Evolutionary conservation across 306 rosid genomes (phyloP).

Genomic region (Vigna nakashimae): DNA sequence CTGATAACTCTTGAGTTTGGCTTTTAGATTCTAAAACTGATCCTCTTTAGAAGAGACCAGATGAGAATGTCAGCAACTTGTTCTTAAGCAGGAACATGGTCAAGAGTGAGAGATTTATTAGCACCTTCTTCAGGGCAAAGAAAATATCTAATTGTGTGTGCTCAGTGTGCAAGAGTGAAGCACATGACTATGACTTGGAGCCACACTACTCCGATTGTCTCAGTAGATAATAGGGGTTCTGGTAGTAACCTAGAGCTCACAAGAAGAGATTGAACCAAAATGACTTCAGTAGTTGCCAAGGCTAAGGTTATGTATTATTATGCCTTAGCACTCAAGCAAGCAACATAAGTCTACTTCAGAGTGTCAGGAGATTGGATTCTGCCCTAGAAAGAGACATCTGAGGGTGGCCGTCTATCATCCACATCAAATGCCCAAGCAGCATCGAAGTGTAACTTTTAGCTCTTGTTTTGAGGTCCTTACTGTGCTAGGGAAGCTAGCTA

Average conservation of each 20-base stretch:
- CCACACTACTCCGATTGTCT: background rate
- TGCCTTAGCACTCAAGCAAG: background rate
- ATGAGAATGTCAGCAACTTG: background rate
- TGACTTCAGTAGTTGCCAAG: background rate
- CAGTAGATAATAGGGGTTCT: background rate
- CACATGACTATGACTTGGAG: background rate
- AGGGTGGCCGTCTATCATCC: background rate
- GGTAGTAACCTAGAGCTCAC: background rate
- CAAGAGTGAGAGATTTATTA: background rate
- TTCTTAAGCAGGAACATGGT: background rate
- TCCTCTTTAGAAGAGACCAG: background rate
- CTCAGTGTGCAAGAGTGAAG: background rate
- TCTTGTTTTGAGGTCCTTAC: slow-evolving; percentile 7
- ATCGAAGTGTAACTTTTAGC: background rate
- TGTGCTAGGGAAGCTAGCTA: slow-evolving; percentile 19
- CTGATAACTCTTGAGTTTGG: background rate
- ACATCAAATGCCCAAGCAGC: background rate
- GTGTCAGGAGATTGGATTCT: background rate
- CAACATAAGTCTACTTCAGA: background rate
- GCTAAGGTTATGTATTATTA: background rate
- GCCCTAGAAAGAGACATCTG: background rate
- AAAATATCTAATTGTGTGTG: background rate
- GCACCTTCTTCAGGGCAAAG: background rate
- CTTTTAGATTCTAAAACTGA: background rate
- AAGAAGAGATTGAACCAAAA: background rate